Evolutionary conservation across 208 protist genomes (phyloP), one percentile per base, ranked within the genome.

Genomic region (Vickermania ingenoplastis): DNA sequence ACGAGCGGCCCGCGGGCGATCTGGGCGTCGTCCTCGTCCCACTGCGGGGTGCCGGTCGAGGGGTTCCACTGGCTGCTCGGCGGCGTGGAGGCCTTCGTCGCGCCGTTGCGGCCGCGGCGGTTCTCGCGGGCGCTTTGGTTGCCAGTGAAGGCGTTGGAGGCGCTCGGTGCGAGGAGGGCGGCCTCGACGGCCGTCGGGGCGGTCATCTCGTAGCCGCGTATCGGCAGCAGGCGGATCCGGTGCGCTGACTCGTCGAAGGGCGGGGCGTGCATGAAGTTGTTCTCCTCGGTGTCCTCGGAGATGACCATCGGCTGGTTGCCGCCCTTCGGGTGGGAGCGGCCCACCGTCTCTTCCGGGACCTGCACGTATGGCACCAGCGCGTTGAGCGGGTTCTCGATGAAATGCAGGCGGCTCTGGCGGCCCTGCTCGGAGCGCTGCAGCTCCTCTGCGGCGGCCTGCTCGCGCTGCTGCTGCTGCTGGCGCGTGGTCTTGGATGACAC

Each of bases 331-430:
- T 61, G 0, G n/a, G 41, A 23, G 31, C 24, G 31, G 23, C 41
- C 11, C 11, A 61, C 59, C 17, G 17, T 49, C 23, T 67, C 68
- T 0, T 77, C 64, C 7, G 2, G 22, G 31, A 59, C 26, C 55
- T 71, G 29, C 31, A 81, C 51, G 22, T 65, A 74, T 2, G 77
- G 77, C 0, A 81, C 27, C 25, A 84, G 71, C 28, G 81, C 27
- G 59, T 83, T 77, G 36, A 54, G 28, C 30, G 83, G 83, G 48
- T 91, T 91, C 13, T 73, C 53, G 28, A 91, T 54, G 51, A 87
- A 91, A 7, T 68, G 62, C 7, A 73, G 36, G 4, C 83, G 77
- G 23, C 77, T 85, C 53, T 76, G 49, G 25, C 74, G 72, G 1
- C 69, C 66, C 49, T 64, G 51, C 59, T 83, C 72, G 0, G 70